Evolutionary conservation across 2,329 filamentous ascomycete species (phyloP), one percentile per base, ranked within the genome.

Genomic region (Calonectria leucothoes): DNA sequence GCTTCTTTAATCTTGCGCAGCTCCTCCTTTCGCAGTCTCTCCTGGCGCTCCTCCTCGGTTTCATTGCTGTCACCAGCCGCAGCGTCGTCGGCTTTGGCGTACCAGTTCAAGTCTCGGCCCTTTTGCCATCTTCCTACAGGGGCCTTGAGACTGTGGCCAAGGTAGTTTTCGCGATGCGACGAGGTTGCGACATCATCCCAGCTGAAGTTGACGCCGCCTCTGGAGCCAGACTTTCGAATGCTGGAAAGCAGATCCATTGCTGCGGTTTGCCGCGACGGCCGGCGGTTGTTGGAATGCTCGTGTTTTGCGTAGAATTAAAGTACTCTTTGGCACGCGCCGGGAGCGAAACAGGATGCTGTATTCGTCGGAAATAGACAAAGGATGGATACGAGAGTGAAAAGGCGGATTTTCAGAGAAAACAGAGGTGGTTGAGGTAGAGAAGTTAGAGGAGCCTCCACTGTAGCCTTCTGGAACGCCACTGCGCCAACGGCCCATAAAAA

Each of bases 101-200:
- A 93, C 91, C 91, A 93, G 71, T 86, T 88, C 11, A 93, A 85
- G 69, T 92, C 90, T 73, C 92, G 92, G 10, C 93, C 93, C 82
- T 96, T 93, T 81, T 97, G 94, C 96, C 96, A 98, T 77, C 96
- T 93, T 10, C 96, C 96, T 4, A 98, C 95, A 0, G 96, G 95
- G 0, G 96, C 96, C 88, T 96, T 98, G 72, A 98, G 86, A 72
- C 94, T 97, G 86, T 98, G 96, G 66, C 96, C 96, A 10, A 98
- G 93, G 84, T 92, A 93, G 81, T 93, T 98, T 85, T 99, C 96
- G 84, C 97, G 95, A 82, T 98, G 96, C 27, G 90, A 87, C 64
- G 95, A 97, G 77, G 89, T 92, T 83, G 96, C 93, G 82, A 99
- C 96, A 79, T 98, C 95, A 77, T 96, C 94, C 97, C 97, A 98